These are phyloP conservation scores for Rubia peregrina DNA, from an alignment of 305 asterid species.

Conservation along the genomic window DNA sequence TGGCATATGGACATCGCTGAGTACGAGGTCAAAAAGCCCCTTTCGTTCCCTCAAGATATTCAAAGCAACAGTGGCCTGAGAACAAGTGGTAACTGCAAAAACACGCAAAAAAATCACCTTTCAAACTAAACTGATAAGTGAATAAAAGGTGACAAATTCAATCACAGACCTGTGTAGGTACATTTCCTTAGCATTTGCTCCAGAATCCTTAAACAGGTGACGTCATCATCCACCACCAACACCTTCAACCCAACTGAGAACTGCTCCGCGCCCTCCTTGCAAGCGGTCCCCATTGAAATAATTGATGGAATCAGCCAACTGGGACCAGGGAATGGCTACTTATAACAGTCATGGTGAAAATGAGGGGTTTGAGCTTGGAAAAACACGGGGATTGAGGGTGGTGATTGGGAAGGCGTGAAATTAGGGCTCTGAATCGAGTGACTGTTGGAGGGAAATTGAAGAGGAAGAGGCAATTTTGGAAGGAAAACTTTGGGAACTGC, in stretches of 20 bases:
- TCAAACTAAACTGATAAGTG: background rate
- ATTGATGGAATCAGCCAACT: background rate
- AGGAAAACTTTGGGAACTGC: background rate
- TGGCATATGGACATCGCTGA: slow-evolving; percentile 93
- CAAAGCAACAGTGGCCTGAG: slow-evolving; percentile 63
- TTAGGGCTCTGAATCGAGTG: slow-evolving; percentile 6
- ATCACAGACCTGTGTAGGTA: slow-evolving; percentile 47
- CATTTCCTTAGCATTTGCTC: slow-evolving; percentile 79
- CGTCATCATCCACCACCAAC: slow-evolving; percentile 73
- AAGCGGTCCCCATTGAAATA: slow-evolving; percentile 6
- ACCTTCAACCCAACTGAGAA: slow-evolving; percentile 76
- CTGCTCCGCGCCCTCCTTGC: slow-evolving; percentile 36
- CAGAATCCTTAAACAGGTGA: slow-evolving; percentile 50
- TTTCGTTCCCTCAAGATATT: slow-evolving; percentile 62
- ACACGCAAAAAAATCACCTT: background rate
- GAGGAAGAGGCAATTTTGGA: slow-evolving; percentile 1
- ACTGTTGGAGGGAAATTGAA: background rate
- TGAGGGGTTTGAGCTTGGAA: background rate
- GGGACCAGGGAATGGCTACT: background rate
- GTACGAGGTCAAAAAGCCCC: slow-evolving; percentile 62
- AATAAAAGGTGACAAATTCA: background rate
- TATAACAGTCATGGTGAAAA: background rate
- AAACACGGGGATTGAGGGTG: no score
- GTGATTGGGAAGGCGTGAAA: background rate
- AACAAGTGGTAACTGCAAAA: slow-evolving; percentile 69